Evolutionary conservation across 768 basidiomycete genomes (phyloP), one percentile per base, ranked within the genome.

Genomic region (Termitomyces sp.): DNA sequence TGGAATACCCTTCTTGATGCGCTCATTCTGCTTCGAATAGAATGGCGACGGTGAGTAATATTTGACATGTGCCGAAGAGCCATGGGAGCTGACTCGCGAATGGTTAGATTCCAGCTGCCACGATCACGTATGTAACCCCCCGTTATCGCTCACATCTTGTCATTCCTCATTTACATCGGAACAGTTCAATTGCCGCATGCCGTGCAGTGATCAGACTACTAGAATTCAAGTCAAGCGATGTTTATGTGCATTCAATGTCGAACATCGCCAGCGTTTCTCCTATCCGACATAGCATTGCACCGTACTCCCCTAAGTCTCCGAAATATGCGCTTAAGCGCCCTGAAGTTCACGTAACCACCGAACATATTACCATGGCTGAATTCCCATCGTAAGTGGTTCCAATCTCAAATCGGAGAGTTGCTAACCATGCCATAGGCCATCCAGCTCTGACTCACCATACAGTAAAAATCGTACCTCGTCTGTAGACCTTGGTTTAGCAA

Each of bases 141-240:
- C 54, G 21, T 52, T 48, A 53, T 21, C 53, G 27, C 57, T 53
- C 34, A 57, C 46, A 35, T 58, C 54, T 25, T 56, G 29, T 19
- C 25, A 51, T 29, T 53, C 31, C 21, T 31, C 9, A 53, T 3
- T 53, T 17, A 50, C 37, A 27, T 29, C 50, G 35, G 46, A 32
- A 42, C n/a, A 82, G 80, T 25, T 76, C 82, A 8, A 84, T 86
- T 52, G 84, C 86, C 21, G 83, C 87, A 29, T 85, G 85, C 67
- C 81, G 87, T 43, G 81, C 84, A 29, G 87, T 89, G 44, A 85
- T 87, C 66, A 78, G 85, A 58, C 73, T 89, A 23, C 77, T 82
- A 37, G 83, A 85, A 52, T 85, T 82, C 61, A 79, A 72, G 61
- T 65, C 72, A 42, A 71, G 63, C 54, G 76, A 81, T 27, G 69